Conservation (phyloP, 2,329 filamentous ascomycete genomes). For the Stagonosporopsis tanaceti region DNA sequence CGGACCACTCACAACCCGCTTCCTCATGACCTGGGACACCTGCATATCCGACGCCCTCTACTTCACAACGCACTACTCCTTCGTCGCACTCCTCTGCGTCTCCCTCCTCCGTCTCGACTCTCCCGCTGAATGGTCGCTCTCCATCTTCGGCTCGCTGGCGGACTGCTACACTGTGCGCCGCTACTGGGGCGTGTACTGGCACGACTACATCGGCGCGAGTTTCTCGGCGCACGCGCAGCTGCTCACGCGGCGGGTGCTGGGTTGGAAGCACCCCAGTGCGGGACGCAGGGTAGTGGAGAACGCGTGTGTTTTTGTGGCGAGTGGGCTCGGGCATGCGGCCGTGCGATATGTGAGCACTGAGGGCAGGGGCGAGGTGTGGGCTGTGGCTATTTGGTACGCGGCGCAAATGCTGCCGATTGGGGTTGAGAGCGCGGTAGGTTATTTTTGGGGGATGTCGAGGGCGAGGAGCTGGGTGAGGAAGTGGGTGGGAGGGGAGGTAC, state of each 20-base stretch:
- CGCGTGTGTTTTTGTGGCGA: conserved; percentile 25
- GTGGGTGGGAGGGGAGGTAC: not conserved
- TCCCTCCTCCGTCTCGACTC: conserved; percentile 15
- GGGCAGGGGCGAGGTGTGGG: conserved; percentile 20
- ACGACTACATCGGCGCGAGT: conserved; percentile 28
- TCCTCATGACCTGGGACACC: conserved; percentile 14
- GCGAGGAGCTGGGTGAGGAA: not conserved
- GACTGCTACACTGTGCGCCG: conserved; percentile 22
- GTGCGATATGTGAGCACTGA: conserved; percentile 22
- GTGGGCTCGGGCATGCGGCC: conserved; percentile 26
- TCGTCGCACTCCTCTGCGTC: conserved; percentile 24
- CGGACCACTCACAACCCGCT: not conserved
- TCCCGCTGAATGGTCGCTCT: conserved; percentile 17
- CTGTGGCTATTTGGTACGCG: conserved; percentile 25
- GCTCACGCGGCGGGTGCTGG: conserved; percentile 23
- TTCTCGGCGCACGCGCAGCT: conserved; percentile 26
- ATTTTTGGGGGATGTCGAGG: conserved; percentile 11
- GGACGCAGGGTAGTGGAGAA: conserved; percentile 29
- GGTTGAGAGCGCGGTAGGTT: conserved; percentile 20
- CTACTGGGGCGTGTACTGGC: conserved; percentile 35
- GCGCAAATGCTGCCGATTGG: conserved; percentile 31
- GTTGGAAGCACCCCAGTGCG: conserved; percentile 2
- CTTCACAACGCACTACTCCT: conserved; percentile 24
- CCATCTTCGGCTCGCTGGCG: conserved; percentile 19
- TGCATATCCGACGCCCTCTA: conserved; percentile 23